A percentile compares a stretch with the other conserved stretches of the same genome.
Evolutionary conservation across 805 yeast species (phyloP).

Genomic region (Metschnikowia peoriensis): DNA sequence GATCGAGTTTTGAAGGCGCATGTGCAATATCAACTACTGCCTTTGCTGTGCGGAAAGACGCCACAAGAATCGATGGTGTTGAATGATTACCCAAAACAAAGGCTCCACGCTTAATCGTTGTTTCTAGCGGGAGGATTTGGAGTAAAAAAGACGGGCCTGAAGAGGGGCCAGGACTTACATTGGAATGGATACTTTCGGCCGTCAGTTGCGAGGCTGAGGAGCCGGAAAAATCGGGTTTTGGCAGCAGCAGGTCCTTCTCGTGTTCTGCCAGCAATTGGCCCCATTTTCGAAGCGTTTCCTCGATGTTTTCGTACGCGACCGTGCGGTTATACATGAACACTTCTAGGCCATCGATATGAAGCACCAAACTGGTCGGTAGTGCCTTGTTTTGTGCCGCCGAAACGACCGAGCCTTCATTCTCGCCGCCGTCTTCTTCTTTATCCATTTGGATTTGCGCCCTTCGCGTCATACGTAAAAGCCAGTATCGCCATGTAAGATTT

Average conservation of each 20-base stretch:
- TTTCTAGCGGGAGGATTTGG: conserved; percentile 57
- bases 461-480: conserved; percentile 56
- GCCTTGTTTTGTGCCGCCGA: conserved; percentile 37
- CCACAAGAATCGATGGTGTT: conserved; percentile 70
- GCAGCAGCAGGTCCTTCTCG: no score
- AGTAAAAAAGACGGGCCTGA: conserved; percentile 14
- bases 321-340: conserved; percentile 79
- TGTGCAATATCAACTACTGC: conserved; percentile 58
- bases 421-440: conserved; percentile 4
- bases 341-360: conserved; percentile 76
- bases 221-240: background rate
- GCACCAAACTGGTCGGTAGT: conserved; percentile 54
- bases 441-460: conserved; percentile 31
- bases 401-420: conserved; percentile 8
- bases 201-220: background rate
- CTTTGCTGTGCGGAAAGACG: conserved; percentile 52
- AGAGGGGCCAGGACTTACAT: no score
- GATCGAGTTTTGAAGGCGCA: conserved; percentile 51
- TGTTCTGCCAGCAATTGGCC: background rate
- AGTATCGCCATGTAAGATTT: conserved; percentile 85
- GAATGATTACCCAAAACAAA: conserved; percentile 75
- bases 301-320: conserved; percentile 66
- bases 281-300: conserved; percentile 34
- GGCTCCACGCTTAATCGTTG: conserved; percentile 64
- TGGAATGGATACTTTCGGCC: background rate